Base-by-base conservation (phyloP, 2,329 filamentous ascomycete genomes). In the Lasiodiplodia hormozganensis region DNA sequence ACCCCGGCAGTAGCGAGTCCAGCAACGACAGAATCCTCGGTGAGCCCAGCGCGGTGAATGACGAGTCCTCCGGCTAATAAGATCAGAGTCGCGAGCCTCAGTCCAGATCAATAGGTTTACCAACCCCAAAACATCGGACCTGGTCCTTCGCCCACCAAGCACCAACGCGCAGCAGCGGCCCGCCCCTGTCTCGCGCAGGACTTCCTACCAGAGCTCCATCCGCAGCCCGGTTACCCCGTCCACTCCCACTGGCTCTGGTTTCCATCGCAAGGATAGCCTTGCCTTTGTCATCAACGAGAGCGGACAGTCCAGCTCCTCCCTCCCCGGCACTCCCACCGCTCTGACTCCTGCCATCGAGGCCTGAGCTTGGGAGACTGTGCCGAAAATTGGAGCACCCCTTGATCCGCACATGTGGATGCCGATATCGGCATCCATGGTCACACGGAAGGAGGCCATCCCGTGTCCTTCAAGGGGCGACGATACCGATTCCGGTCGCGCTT, bases 271-370 rank as follows among this genome's bases (percentile, higher is more conserved):
- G 62, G 52, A 60, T 34, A 68, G 65, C 65, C 65, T 68, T 16
- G 56, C 65, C 53, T 68, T 68, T 14, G 47, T 68, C 56, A 68
- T 68, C 43, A 68, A 68, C 56, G 65, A 68, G 43, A 60, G 65
- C 34, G 56, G 56, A 23, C 65, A 47, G 28, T 53, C 65, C 16
- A 51, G 65, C 53, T 51, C 65, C 16, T 67, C 65, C 31, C 53
- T 68, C 14, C 65, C 65, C 3, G 56, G 43, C 25, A 60, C 54
- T 14, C 65, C 65, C 14, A 31, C 23, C 56, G 49, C 56, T 16
- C 18, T 68, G 65, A 51, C 65, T 14, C 65, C 65, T 38, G 65
- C 65, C 16, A 68, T 68, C 56, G 65, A 68, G 56, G 65, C 65
- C 34, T 68, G 40, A 67, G 43, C 21, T 64, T 8, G 2, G 16